These are phyloP conservation scores for Theileria luwenshuni DNA, from an alignment of 169 alveolate species.

Conservation along the genomic window DNA sequence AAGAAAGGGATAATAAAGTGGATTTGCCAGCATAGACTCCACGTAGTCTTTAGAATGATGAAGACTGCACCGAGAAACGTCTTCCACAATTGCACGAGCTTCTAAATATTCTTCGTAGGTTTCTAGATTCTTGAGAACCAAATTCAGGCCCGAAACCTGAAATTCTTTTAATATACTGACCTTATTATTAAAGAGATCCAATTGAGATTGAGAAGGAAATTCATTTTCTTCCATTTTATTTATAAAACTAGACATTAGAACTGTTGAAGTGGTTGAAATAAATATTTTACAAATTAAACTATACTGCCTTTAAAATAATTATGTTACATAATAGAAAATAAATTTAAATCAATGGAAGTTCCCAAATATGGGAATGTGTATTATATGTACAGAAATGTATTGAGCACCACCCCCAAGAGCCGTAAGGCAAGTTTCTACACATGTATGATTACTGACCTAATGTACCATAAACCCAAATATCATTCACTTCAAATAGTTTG, in stretches of 20 bases:
- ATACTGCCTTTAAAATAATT: too few relatives aligned
- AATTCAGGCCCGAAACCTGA: neutral
- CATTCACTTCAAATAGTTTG: too few relatives aligned
- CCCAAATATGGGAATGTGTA: too few relatives aligned
- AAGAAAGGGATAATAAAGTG: constrained; percentile 55
- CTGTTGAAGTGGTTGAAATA: neutral
- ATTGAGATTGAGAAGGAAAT: neutral
- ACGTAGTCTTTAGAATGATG: constrained; percentile 33
- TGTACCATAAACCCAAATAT: too few relatives aligned
- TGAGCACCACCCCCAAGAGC: too few relatives aligned
- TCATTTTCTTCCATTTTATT: neutral
- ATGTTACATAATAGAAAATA: too few relatives aligned
- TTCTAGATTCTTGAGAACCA: constrained; percentile 36
- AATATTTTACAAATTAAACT: neutral
- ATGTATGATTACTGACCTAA: too few relatives aligned
- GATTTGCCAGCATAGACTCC: constrained; percentile 38
- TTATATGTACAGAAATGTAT: too few relatives aligned
- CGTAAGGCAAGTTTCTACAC: too few relatives aligned
- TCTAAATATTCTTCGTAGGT: constrained; percentile 60
- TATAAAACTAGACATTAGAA: neutral
- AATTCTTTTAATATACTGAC: neutral
- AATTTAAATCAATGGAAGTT: too few relatives aligned
- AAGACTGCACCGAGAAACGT: constrained; percentile 34
- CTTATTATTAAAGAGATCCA: neutral
- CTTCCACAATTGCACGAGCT: constrained; percentile 44